Evolutionary conservation across 257 asterid species (phyloP).

Genomic region (Eucommia ulmoides): DNA sequence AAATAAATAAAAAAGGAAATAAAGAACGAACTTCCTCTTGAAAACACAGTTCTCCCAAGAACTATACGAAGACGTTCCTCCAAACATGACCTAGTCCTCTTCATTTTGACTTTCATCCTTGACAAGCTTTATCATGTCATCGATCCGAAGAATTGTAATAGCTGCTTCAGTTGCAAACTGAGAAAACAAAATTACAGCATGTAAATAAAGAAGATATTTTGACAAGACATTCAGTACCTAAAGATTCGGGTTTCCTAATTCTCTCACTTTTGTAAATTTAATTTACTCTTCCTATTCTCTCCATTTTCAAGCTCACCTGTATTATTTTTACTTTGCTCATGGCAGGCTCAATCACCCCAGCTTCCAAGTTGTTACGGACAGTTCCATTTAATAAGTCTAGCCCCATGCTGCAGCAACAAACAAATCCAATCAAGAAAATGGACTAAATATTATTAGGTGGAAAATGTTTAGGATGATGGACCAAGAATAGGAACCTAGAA

Average conservation of each 20-base stretch:
- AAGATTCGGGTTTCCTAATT: not conserved
- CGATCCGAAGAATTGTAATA: constrained; percentile 92
- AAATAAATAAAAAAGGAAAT: too few species aligned
- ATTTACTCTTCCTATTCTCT: too few species aligned
- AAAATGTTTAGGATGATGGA: not conserved
- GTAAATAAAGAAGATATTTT: not conserved
- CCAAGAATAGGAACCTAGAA: constrained; percentile 36
- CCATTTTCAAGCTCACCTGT: constrained; percentile 71
- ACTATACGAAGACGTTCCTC: not conserved
- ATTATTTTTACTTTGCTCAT: constrained; percentile 98
- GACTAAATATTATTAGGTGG: too few species aligned
- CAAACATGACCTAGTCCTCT: constrained; percentile 11
- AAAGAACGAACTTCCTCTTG: too few species aligned
- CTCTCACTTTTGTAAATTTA: too few species aligned
- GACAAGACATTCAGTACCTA: too few species aligned
- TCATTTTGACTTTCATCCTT: constrained; percentile 76
- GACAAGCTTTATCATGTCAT: constrained; percentile 88
- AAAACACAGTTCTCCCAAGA: too few species aligned
- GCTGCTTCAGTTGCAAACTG: constrained; percentile 99
- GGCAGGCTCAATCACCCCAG: constrained; percentile 96
- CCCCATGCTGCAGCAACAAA: constrained; percentile 66
- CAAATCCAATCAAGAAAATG: not conserved
- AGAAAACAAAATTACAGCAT: not conserved
- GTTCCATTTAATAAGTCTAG: constrained; percentile 75
- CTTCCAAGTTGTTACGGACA: constrained; percentile 77